Evolutionary conservation across 1,284 basidiomycete genomes (phyloP).

Genomic region (Apiotrichum gracile): DNA sequence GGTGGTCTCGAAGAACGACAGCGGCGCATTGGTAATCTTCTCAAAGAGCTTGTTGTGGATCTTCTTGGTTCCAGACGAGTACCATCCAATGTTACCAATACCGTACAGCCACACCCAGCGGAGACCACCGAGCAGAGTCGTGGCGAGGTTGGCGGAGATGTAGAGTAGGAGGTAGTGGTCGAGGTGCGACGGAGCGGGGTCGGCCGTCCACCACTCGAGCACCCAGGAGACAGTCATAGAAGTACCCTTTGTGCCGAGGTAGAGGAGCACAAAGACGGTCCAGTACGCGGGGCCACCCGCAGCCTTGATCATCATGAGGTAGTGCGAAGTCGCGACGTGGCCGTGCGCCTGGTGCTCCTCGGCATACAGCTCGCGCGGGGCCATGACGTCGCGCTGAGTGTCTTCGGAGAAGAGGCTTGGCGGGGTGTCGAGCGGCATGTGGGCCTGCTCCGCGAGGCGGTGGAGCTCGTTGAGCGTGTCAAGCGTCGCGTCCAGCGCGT

Average conservation of each 20-base stretch:
- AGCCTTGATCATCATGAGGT: conserved; percentile 34
- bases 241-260: conserved; percentile 20
- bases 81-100: conserved; percentile 50
- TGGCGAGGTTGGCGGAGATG: conserved; percentile 15
- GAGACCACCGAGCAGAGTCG: conserved; percentile 20
- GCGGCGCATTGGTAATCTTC: conserved; percentile 60
- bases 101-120: conserved; percentile 47
- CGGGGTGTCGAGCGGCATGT: not conserved
- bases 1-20: conserved; percentile 75
- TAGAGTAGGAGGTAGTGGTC: conserved; percentile 35
- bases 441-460: not conserved
- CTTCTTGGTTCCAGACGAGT: conserved; percentile 56
- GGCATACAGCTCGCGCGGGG: conserved; percentile 52
- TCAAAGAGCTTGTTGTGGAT: conserved; percentile 58
- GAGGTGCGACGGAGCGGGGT: conserved; percentile 24
- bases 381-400: not conserved
- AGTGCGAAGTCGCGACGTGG: conserved; percentile 32
- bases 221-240: conserved; percentile 22
- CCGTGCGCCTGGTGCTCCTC: conserved; percentile 64
- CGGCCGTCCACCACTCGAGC: conserved; percentile 37
- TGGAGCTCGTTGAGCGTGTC: not conserved
- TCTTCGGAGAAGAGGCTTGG: not conserved
- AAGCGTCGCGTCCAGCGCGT: not conserved
- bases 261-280: conserved; percentile 27
- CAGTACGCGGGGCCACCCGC: conserved; percentile 47